Conservation (phyloP, 331 rosid genomes). For the Arachis monticola region DNA sequence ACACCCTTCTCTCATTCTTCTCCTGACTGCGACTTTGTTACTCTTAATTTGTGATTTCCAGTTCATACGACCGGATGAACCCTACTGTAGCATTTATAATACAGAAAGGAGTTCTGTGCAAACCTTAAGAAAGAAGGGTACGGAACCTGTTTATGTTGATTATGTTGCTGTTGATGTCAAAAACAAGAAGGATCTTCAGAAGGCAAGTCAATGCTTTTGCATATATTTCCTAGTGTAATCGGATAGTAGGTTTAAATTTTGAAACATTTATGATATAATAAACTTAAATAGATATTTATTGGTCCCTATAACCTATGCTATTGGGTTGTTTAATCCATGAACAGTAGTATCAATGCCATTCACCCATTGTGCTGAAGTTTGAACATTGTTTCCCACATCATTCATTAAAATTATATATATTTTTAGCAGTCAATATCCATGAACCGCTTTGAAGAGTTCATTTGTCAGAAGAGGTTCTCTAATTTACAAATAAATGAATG, state of each 20-base stretch:
- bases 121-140: conserved; percentile 58
- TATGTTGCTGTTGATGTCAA: conserved; percentile 79
- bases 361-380: not conserved
- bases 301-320: not conserved
- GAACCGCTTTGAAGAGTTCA: conserved; percentile 1
- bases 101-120: conserved; percentile 44
- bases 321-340: not conserved
- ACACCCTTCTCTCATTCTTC: not conserved
- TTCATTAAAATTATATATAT: not conserved
- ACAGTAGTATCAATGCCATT: not conserved
- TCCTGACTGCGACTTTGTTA: conserved; percentile 7
- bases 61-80: conserved; percentile 77
- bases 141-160: conserved; percentile 88
- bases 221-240: not conserved
- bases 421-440: not conserved
- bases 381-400: not conserved
- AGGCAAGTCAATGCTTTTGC: conserved; percentile 55
- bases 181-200: conserved; percentile 60
- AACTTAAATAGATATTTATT: not conserved
- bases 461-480: conserved; percentile 1
- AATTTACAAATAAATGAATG: not conserved
- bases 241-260: conserved; percentile 2
- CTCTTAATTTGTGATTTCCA: conserved; percentile 46
- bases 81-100: conserved; percentile 71
- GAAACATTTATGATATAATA: not conserved